phyloP scores from a whole-genome alignment of 2,329 filamentous ascomycete species.

The Chrysoporthe puriensis region DNA sequence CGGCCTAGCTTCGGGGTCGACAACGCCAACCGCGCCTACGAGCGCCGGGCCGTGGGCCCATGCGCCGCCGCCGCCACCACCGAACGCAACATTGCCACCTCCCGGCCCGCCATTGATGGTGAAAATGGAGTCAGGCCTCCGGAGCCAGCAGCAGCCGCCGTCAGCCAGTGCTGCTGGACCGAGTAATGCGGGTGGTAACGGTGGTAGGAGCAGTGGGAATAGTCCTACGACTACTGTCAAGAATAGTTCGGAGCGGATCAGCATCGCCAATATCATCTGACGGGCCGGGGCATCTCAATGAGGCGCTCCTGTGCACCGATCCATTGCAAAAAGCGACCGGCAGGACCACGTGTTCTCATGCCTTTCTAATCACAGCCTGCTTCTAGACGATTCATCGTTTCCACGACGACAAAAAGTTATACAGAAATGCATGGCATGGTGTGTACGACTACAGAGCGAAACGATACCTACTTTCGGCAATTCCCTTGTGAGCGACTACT shows the following conservation, averaged over 20 bases:
- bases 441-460: constrained; percentile 23
- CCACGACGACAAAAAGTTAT: neutral
- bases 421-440: constrained; percentile 17
- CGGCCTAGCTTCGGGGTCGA: constrained; percentile 49
- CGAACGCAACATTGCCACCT: constrained; percentile 19
- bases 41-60: constrained; percentile 24
- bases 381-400: neutral
- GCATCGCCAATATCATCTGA: constrained; percentile 51
- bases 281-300: neutral
- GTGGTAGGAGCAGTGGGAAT: constrained; percentile 34
- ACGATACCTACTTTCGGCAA: constrained; percentile 12
- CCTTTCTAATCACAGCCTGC: neutral
- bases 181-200: constrained; percentile 20
- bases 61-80: constrained; percentile 22
- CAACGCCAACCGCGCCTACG: constrained; percentile 28
- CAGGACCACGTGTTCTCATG: neutral
- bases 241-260: constrained; percentile 48
- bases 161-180: constrained; percentile 22
- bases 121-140: constrained; percentile 37
- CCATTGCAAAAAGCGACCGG: neutral
- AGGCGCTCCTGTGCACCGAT: neutral
- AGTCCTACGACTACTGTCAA: constrained; percentile 39
- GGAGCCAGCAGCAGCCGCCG: constrained; percentile 6
- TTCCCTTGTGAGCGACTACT: constrained; percentile 11
- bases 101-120: constrained; percentile 33